Base-by-base conservation (phyloP, 2,329 filamentous ascomycete species). In the Verticillium zaregamsianum region DNA sequence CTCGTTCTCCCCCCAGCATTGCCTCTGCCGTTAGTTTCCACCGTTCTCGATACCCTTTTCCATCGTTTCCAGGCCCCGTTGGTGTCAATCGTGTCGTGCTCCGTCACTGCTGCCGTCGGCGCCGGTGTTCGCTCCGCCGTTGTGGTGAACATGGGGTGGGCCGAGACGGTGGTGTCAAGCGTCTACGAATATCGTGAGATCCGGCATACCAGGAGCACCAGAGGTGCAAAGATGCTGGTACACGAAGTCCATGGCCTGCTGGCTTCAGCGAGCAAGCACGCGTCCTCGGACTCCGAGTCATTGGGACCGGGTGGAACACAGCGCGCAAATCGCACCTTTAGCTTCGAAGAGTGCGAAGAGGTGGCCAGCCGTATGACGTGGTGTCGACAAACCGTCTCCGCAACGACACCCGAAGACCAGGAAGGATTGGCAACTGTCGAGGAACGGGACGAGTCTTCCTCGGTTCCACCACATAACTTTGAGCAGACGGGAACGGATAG, bases 151-250 rank as follows among this genome's bases (percentile, higher is more conserved):
- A 83, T 99, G 63, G 95, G 94, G 54, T 99, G 95, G 95, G 84
- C 88, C 52, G 95, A 98, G 74, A 96, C 93, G 0, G 84, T 89
- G 0, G 86, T 96, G 25, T 96, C 92, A 0, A 90, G 89, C 6
- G 83, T 98, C 7, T 98, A 93, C 71, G 95, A 99, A 76, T 97
- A 93, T 73, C 88, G 91, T 60, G 93, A 96, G 72, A 86, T 97
- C 1, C 81, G 83, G 17, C 86, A 86, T 60, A 85, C 82, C 61
- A 84, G 91, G 60, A 94, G 86, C 45, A 81, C 91, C 15, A 83
- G 95, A 66, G 93, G 87, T 37, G 92, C 90, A 63, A 93, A 88
- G 70, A 74, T 84, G 62, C 77, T 98, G 23, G 84, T 90, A 54
- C 82, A 89, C 67, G 84, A 88, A 61, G 88, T 92, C 68, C 90